Conservation (phyloP, 495 filamentous ascomycete genomes). For the Opeltia flavorubescens region DNA sequence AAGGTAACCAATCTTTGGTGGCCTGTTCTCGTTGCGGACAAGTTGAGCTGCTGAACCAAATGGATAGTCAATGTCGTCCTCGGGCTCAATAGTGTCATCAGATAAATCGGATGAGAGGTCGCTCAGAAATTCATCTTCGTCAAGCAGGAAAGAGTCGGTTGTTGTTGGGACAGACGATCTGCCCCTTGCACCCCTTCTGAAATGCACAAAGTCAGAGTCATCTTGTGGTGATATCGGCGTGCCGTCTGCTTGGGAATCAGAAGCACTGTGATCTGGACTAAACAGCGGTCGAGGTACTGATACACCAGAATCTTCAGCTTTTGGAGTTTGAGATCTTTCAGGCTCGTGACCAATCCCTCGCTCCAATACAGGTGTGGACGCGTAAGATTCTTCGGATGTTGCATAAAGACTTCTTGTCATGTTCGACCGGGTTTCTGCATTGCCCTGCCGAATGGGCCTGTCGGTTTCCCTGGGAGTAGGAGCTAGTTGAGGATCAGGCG, state of each 20-base stretch:
- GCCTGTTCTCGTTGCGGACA: slow-evolving; percentile 23
- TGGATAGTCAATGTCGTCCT: slow-evolving; percentile 25
- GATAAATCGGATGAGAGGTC: slow-evolving; percentile 75
- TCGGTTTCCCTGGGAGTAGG: not conserved
- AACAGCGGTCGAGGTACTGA: slow-evolving; percentile 13
- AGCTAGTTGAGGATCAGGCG: not conserved
- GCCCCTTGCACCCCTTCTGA: slow-evolving; percentile 36
- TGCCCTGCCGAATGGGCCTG: not conserved
- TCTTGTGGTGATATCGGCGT: slow-evolving; percentile 18
- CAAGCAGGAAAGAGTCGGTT: slow-evolving; percentile 46
- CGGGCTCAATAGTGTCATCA: slow-evolving; percentile 42
- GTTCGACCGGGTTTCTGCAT: not conserved
- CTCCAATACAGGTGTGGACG: slow-evolving; percentile 63
- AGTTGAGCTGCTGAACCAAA: slow-evolving; percentile 24
- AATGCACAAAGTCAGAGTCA: slow-evolving; percentile 1
- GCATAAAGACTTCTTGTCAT: slow-evolving; percentile 18
- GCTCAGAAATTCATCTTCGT: slow-evolving; percentile 55
- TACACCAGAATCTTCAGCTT: slow-evolving; percentile 7
- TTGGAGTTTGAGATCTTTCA: slow-evolving; percentile 25
- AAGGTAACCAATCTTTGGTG: slow-evolving; percentile 38
- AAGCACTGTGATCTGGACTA: slow-evolving; percentile 5
- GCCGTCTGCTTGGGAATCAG: slow-evolving; percentile 25
- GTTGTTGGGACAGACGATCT: slow-evolving; percentile 22
- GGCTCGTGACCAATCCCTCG: slow-evolving; percentile 50
- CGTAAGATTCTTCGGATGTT: slow-evolving; percentile 56